A percentile compares a stretch with the other conserved stretches of the same genome.
These are phyloP conservation scores for Collybia sp. DNA, from an alignment of 768 basidiomycete genomes.

Conservation along the genomic window DNA sequence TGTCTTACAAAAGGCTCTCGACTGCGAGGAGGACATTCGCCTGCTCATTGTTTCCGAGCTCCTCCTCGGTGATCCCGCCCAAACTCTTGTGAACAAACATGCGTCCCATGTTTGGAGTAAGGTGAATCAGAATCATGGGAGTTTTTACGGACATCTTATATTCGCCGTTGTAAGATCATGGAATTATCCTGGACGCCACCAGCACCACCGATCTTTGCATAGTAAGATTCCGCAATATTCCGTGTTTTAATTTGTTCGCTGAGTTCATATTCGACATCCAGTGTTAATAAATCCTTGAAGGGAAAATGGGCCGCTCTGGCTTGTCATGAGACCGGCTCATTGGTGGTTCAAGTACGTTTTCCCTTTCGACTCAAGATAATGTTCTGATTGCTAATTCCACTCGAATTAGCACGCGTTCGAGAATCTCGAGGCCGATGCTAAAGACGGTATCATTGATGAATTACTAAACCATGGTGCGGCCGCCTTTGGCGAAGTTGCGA, in stretches of 20 bases:
- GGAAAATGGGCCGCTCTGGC: slow-evolving; percentile 89
- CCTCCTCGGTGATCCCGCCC: slow-evolving; percentile 77
- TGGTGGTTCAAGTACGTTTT: slow-evolving; percentile 73
- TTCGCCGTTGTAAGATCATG: slow-evolving; percentile 62
- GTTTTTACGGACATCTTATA: slow-evolving; percentile 6
- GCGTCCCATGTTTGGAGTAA: slow-evolving; percentile 93
- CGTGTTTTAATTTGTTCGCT: slow-evolving; percentile 4
- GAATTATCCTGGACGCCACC: slow-evolving; percentile 85
- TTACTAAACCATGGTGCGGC: slow-evolving; percentile 66
- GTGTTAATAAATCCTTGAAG: slow-evolving; percentile 83
- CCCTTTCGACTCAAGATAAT: not conserved
- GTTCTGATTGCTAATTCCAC: slow-evolving; percentile 2
- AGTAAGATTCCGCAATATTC: slow-evolving; percentile 40
- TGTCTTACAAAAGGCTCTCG: slow-evolving; percentile 84
- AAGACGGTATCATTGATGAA: slow-evolving; percentile 82
- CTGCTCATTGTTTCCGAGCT: slow-evolving; percentile 82
- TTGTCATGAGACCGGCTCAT: slow-evolving; percentile 86
- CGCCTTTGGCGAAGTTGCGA: slow-evolving; percentile 72
- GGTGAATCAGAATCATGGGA: slow-evolving; percentile 28
- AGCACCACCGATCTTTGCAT: slow-evolving; percentile 84
- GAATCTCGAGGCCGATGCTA: slow-evolving; percentile 78
- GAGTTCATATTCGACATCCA: slow-evolving; percentile 18
- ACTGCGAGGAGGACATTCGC: slow-evolving; percentile 86
- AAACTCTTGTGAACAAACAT: slow-evolving; percentile 87
- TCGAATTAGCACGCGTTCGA: slow-evolving; percentile 70